Conservation (phyloP, 2,329 filamentous ascomycete species). For the Fusarium nurragi region DNA sequence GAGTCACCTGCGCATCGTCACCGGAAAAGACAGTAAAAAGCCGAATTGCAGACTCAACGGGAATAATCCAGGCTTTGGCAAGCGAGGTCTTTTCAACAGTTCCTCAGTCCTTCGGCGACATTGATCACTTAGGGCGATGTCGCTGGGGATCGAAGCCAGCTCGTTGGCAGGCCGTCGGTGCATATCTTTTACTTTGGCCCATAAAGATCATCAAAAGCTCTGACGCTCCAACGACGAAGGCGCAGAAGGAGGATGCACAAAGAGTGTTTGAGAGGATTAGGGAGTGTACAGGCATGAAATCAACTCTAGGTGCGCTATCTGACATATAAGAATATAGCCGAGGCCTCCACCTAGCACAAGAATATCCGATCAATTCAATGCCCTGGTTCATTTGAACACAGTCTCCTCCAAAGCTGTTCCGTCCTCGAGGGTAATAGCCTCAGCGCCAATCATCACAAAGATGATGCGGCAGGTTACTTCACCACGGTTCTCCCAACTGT, state of each 20-base stretch:
- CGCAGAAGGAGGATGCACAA: conserved; percentile 45
- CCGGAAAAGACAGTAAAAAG: background rate
- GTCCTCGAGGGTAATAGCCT: conserved; percentile 51
- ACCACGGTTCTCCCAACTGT: conserved; percentile 56
- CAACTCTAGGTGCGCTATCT: conserved; percentile 45
- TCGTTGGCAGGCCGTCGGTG: conserved; percentile 48
- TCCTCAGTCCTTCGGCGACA: conserved; percentile 51
- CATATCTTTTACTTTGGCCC: conserved; percentile 53
- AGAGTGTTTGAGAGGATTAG: conserved; percentile 50
- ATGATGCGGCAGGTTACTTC: conserved; percentile 51
- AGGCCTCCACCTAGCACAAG: background rate
- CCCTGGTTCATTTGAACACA: conserved; percentile 19
- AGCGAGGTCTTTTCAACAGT: conserved; percentile 50
- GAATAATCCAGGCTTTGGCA: conserved; percentile 42
- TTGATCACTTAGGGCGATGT: conserved; percentile 42
- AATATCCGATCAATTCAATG: background rate
- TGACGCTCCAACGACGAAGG: conserved; percentile 30
- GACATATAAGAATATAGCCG: conserved; percentile 21
- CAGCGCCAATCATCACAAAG: conserved; percentile 53
- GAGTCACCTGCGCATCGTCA: background rate
- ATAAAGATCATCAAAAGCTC: conserved; percentile 49
- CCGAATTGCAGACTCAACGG: conserved; percentile 1
- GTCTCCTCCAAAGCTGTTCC: conserved; percentile 52
- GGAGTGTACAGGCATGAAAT: conserved; percentile 53
- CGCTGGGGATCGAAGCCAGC: conserved; percentile 20